Percentiles rank a stretch among this genome's conserved stretches.
These are phyloP conservation scores for Phycomyces blakesleeanus DNA, from an alignment of 192 early-diverging fungal species.

Conservation along the genomic window DNA sequence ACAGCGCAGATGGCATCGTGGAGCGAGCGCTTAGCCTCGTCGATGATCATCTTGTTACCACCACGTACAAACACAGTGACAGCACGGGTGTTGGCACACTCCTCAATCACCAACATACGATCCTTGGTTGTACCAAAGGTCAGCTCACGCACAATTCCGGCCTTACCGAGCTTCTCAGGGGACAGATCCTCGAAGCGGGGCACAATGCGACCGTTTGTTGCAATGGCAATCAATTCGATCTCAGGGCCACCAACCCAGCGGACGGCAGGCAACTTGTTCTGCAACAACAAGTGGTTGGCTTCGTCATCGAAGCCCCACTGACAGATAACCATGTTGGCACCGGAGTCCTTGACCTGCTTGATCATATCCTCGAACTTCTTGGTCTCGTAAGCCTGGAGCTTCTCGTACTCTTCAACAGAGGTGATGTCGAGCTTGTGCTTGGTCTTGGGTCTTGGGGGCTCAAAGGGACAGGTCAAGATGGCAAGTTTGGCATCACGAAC, in stretches of 20 bases:
- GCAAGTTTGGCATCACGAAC: conserved; percentile 94
- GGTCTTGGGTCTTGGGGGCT: conserved; percentile 99
- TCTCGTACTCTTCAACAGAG: conserved; percentile 97
- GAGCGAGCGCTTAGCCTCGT: conserved; percentile 96
- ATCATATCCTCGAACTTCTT: conserved; percentile 98
- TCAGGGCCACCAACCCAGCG: conserved; percentile 99
- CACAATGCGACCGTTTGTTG: conserved; percentile 99
- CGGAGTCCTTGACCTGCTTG: conserved; percentile 92
- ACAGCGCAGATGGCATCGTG: conserved; percentile 99
- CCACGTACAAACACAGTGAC: conserved; percentile 94
- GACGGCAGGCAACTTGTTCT: conserved; percentile 95
- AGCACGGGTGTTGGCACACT: conserved; percentile 88
- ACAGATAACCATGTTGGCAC: conserved; percentile 97
- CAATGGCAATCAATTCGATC: conserved; percentile 99
- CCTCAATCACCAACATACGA: conserved; percentile 97
- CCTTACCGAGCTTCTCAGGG: conserved; percentile 84
- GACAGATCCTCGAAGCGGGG: conserved; percentile 97
- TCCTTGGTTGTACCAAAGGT: conserved; percentile 99
- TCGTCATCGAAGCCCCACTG: conserved; percentile 99
- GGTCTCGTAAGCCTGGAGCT: conserved; percentile 92
- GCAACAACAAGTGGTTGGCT: conserved; percentile 97
- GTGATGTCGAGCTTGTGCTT: conserved; percentile 99
- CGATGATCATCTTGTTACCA: conserved; percentile 99
- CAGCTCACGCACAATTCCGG: conserved; percentile 93
- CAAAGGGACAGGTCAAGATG: conserved; percentile 98